A percentile compares a stretch with the other conserved stretches of the same genome.
These are phyloP conservation scores for Sphagnurus paluster DNA, from an alignment of 1,284 basidiomycete species.

Conservation along the genomic window DNA sequence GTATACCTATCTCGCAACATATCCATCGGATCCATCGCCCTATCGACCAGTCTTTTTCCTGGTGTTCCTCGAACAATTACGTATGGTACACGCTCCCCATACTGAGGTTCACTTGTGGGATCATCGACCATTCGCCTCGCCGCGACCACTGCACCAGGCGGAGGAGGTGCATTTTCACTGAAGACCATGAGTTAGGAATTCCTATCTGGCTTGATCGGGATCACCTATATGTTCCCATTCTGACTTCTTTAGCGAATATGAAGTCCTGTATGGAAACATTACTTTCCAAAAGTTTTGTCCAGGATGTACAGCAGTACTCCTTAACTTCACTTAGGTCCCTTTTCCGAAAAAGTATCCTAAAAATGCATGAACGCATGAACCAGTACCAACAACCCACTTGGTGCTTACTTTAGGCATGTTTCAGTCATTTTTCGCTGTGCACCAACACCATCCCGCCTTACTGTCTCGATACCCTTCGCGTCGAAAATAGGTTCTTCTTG, in stretches of 20 bases:
- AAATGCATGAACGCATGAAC: background rate
- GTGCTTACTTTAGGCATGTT: constrained; percentile 77
- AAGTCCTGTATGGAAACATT: constrained; percentile 87
- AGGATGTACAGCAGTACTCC: constrained; percentile 83
- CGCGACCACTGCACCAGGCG: constrained; percentile 89
- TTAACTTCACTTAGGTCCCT: constrained; percentile 91
- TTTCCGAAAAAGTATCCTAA: constrained; percentile 84
- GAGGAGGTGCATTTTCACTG: constrained; percentile 82
- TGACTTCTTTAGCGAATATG: constrained; percentile 93
- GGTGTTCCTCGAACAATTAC: constrained; percentile 75
- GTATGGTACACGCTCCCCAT: constrained; percentile 93
- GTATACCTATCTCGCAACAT: constrained; percentile 70
- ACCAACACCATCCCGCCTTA: constrained; percentile 86
- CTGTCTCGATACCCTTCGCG: constrained; percentile 97
- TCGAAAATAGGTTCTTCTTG: constrained; percentile 85
- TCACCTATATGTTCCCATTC: constrained; percentile 88
- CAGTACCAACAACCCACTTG: too few species aligned
- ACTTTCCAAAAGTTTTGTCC: constrained; percentile 84
- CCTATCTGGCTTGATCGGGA: background rate
- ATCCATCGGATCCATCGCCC: constrained; percentile 80
- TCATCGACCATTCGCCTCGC: constrained; percentile 76
- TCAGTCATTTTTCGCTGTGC: constrained; percentile 92
- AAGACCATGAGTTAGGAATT: background rate
- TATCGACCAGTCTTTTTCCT: constrained; percentile 74
- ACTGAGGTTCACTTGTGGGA: constrained; percentile 83